Evolutionary conservation across 208 protist genomes (phyloP).

Genomic region (Leishmania gerbilli): DNA sequence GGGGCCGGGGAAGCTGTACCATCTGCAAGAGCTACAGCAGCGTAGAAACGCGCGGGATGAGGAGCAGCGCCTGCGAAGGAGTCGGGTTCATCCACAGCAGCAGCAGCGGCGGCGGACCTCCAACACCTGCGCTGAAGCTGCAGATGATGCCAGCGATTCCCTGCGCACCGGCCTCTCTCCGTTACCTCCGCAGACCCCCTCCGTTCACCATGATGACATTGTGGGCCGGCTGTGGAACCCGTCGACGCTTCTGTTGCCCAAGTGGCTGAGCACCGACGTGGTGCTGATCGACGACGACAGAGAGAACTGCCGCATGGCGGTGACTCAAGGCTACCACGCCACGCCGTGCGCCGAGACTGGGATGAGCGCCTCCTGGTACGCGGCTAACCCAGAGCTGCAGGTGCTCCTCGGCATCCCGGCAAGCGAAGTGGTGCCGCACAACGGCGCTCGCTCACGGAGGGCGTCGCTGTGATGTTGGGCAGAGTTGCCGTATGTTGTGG

Average conservation of each 20-base stretch:
- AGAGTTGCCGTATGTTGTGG: neutral
- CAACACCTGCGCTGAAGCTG: neutral
- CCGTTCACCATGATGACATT: neutral
- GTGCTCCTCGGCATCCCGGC: slow-evolving; percentile 33
- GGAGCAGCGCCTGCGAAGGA: neutral
- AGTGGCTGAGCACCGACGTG: slow-evolving; percentile 47
- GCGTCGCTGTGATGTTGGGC: neutral
- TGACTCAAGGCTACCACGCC: slow-evolving; percentile 41
- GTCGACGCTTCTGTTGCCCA: slow-evolving; percentile 12
- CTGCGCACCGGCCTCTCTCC: neutral
- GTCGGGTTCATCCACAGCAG: neutral
- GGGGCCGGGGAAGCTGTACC: slow-evolving; percentile 28
- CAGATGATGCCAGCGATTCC: neutral
- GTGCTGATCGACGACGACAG: slow-evolving; percentile 48
- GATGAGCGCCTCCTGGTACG: slow-evolving; percentile 32
- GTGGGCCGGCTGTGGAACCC: neutral
- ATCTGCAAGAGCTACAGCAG: slow-evolving; percentile 33
- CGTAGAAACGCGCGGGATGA: slow-evolving; percentile 21
- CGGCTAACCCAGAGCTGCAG: slow-evolving; percentile 17
- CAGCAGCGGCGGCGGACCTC: neutral
- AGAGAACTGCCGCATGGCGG: slow-evolving; percentile 36
- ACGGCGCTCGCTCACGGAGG: neutral
- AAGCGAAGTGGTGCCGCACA: slow-evolving; percentile 16
- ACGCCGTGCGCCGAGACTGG: slow-evolving; percentile 30
- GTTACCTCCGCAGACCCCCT: neutral